Conservation (phyloP, 192 early-diverging fungal genomes). For the Polychytrium aggregatum region DNA sequence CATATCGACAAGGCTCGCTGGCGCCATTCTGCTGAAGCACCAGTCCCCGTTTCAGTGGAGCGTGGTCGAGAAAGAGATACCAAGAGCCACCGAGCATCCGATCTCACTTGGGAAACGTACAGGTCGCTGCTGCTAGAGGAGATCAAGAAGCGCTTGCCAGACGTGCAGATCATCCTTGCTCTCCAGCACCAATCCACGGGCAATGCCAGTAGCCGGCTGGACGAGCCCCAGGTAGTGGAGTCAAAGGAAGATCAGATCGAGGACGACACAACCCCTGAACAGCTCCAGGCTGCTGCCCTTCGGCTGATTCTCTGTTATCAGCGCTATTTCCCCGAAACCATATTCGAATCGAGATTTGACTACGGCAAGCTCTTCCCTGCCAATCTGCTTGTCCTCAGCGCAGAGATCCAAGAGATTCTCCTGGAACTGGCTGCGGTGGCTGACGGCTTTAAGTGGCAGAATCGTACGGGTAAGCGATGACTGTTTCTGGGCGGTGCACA, state of each 20-base stretch:
- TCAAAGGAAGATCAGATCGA: constrained; percentile 15
- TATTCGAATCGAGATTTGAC: constrained; percentile 64
- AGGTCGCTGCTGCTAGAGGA: constrained; percentile 26
- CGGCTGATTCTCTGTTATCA: constrained; percentile 58
- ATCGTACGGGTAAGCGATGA: constrained; percentile 29
- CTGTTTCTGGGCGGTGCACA: too few relatives aligned
- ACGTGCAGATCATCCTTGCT: constrained; percentile 52
- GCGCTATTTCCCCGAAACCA: constrained; percentile 44
- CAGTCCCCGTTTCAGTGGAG: too few relatives aligned
- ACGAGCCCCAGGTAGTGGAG: constrained; percentile 2
- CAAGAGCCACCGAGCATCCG: too few relatives aligned
- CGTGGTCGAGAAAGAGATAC: too few relatives aligned
- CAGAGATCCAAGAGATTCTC: constrained; percentile 44
- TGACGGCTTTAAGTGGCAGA: constrained; percentile 62
- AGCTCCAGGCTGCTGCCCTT: constrained; percentile 42
- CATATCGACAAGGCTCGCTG: too few relatives aligned
- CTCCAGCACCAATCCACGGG: constrained; percentile 19
- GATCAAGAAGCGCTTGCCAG: constrained; percentile 54
- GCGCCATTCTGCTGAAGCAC: too few relatives aligned
- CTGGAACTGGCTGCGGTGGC: constrained; percentile 46
- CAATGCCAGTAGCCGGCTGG: neutral
- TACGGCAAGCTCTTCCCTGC: constrained; percentile 59
- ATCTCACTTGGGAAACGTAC: constrained; percentile 10
- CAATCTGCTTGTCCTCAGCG: constrained; percentile 40
- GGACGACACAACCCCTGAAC: constrained; percentile 22